Evolutionary conservation across 768 basidiomycete genomes (phyloP), one percentile per base, ranked within the genome.

Genomic region (Russula virescens): DNA sequence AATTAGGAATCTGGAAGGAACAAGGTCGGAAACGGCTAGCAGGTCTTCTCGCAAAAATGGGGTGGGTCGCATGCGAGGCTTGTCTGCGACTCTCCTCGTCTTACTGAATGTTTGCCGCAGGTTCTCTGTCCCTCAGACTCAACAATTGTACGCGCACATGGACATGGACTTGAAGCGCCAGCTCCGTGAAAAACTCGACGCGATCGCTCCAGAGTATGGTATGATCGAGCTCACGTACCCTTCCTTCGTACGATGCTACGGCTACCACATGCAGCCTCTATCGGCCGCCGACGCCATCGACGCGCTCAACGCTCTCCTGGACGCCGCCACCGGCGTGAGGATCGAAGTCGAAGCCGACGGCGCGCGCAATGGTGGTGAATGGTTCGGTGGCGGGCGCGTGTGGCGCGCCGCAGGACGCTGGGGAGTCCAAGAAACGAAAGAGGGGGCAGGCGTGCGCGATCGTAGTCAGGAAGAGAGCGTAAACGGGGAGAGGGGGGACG

Each of bases 1-100:
- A 93, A 73, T 81, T 99, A 62, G 94, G 94, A 3, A 91, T 96
- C 59, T 98, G 97, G 97, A 94, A 90, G 71, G 96, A 98, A 73
- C 83, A 86, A 58, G 97, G 97, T 23, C 81, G 90, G 64, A 95
- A 94, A 73, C 82, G 86, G 66, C 75, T 99, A 59, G 91, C 88
- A 1, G 97, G 96, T 9, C 77, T 99, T 54, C 77, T 99, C 25
- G 97, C 97, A 18, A 98, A 98, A 79, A 99, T 99, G 93, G 97
- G 97, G 94, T 98, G 72, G 65, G 80, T 75, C 16, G 25, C 47
- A 31, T 35, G 35, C 54, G n/a, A 40, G 45, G 40, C 54, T 34
- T 42, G 34, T 28, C 50, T 42, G 23, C 35, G 43, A 55, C 8
- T 28, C 1, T 23, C 26, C 46, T 28, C 25, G 3, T 43, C 40